Conservation (phyloP, 495 filamentous ascomycete genomes). For the Penicillium odoratum region DNA sequence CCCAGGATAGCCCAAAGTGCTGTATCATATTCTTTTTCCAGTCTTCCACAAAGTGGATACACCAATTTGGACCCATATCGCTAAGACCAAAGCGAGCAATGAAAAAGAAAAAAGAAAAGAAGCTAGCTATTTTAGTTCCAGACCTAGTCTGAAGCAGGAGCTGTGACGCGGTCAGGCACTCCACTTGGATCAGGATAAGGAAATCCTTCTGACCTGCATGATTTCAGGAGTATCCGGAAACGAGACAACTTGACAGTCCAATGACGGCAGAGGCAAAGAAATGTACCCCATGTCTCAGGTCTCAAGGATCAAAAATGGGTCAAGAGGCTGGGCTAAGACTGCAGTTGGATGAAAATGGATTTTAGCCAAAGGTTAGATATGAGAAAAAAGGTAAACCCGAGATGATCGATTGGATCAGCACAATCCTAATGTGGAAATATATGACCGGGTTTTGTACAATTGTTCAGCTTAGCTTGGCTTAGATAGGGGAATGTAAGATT, state of each 20-base stretch:
- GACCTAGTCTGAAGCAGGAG: background rate
- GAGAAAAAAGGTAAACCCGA: background rate
- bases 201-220: background rate
- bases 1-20: background rate
- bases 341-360: background rate
- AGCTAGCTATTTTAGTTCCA: background rate
- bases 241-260: background rate
- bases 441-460: background rate
- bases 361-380: constrained; percentile 2
- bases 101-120: background rate
- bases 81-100: background rate
- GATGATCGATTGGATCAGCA: background rate
- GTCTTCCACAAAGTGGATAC: constrained; percentile 1
- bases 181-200: background rate
- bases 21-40: background rate
- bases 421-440: background rate
- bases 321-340: background rate
- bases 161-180: constrained; percentile 1
- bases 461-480: background rate
- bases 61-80: background rate
- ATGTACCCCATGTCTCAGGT: constrained; percentile 4
- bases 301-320: background rate
- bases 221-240: constrained; percentile 3
- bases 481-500: background rate
- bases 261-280: background rate